phyloP scores from a whole-genome alignment of 371 early-diverging fungal species.

The Zopfochytrium polystomum region DNA sequence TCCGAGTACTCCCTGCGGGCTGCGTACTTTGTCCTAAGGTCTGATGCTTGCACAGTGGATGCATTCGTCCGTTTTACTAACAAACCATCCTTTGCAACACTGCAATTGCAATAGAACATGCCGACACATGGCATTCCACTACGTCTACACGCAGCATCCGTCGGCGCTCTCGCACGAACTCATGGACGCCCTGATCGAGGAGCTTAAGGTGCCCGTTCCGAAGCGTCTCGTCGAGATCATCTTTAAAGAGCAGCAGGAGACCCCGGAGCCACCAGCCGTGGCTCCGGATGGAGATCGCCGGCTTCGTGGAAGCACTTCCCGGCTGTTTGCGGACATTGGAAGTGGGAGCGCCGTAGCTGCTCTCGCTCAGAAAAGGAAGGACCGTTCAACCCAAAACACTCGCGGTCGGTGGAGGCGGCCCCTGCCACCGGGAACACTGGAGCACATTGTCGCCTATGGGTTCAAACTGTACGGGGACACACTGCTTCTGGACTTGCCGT shows the following conservation, averaged over 20 bases:
- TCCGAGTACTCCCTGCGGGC: slow-evolving; percentile 16
- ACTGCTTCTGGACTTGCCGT: slow-evolving; percentile 6
- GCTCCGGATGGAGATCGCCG: no score
- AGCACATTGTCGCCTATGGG: slow-evolving; percentile 30
- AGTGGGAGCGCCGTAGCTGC: no score
- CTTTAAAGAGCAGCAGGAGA: slow-evolving; percentile 9
- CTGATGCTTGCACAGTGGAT: not conserved
- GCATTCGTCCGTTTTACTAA: not conserved
- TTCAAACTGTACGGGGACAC: slow-evolving; percentile 28
- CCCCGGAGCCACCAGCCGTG: not conserved
- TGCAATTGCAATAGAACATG: slow-evolving; percentile 9
- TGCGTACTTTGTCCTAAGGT: slow-evolving; percentile 16
- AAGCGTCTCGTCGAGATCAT: slow-evolving; percentile 26
- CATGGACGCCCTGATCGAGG: slow-evolving; percentile 18
- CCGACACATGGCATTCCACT: slow-evolving; percentile 25
- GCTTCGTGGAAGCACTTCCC: no score
- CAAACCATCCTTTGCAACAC: not conserved
- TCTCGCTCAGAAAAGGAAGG: no score
- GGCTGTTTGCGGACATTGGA: no score
- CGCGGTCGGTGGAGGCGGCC: no score
- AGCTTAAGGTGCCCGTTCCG: slow-evolving; percentile 21
- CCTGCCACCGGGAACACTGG: slow-evolving; percentile 23
- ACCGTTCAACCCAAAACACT: no score
- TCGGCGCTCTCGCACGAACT: slow-evolving; percentile 23
- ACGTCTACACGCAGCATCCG: slow-evolving; percentile 9